Evolutionary conservation across 2,329 filamentous ascomycete genomes (phyloP), one percentile per base, ranked within the genome.

Genomic region (Amylocarpus encephaloides): DNA sequence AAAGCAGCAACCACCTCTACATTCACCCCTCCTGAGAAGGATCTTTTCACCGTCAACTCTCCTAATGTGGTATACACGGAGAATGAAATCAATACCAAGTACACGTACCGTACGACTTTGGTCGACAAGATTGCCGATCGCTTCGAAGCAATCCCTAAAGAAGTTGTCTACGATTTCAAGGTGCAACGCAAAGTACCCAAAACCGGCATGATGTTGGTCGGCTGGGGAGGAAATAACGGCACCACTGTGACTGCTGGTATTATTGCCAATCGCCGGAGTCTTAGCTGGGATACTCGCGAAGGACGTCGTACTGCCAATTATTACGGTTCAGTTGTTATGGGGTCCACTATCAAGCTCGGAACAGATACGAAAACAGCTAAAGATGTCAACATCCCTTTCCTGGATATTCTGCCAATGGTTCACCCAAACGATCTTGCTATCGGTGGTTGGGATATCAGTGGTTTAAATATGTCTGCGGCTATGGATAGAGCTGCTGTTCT

Each of bases 221-320:
- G 93, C 58, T 92, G 86, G 83, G 93, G 93, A 71, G 93, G 93
- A 66, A 98, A 98, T 81, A 98, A 98, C 68, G 93, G 93, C 59
- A 89, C 89, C 59, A 98, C 93, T 51, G 89, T 98, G 56, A 97
- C 93, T 53, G 93, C 93, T 55, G 93, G 92, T 69, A 95, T 98
- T 71, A 80, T 98, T 68, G 93, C 92, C 72, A 98, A 98, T 74
- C 87, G 88, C 67, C 87, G 85, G 62, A 79, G 82, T 52, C 80
- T 97, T 52, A 75, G 77, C 55, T 98, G 93, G 93, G 88, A 96
- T 58, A 97, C 93, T 64, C 91, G 92, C 66, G 89, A 96, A 71
- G 91, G 91, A 47, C 74, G 80, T 61, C 88, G 83, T 58, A 76
- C 80, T 58, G 86, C 93, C 71, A 98, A 98, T 75, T 98, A 97